Conservation (phyloP, 2,329 filamentous ascomycete genomes). For the Alternaria longipes region DNA sequence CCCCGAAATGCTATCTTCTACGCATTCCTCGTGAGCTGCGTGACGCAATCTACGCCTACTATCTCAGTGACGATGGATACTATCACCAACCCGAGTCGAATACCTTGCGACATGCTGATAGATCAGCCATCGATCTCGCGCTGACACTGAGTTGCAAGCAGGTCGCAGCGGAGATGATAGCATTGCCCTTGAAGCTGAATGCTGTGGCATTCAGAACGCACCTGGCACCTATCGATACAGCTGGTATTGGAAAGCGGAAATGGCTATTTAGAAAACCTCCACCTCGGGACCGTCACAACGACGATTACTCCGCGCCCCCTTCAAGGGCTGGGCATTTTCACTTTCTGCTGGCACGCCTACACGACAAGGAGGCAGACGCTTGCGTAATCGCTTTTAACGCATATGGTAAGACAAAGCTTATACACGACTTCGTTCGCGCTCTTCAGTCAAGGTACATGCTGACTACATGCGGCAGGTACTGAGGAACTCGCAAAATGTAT, state of each 20-base stretch:
- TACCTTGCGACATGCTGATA: neutral
- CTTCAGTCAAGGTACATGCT: neutral
- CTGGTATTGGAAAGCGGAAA: neutral
- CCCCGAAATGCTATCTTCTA: neutral
- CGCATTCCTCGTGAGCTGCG: neutral
- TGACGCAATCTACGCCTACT: neutral
- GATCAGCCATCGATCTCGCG: neutral
- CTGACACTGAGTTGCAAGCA: neutral
- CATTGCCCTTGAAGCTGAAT: neutral
- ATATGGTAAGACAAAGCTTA: neutral
- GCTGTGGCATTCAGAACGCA: neutral
- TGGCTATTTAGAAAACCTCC: too few relatives aligned
- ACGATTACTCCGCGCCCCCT: too few relatives aligned
- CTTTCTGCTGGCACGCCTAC: neutral
- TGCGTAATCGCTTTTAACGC: neutral
- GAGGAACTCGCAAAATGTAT: neutral
- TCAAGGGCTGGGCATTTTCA: neutral
- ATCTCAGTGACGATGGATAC: neutral
- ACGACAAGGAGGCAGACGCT: neutral
- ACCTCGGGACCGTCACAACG: too few relatives aligned
- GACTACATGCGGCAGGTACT: neutral
- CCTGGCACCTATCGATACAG: neutral
- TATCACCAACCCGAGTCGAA: neutral
- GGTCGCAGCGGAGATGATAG: neutral
- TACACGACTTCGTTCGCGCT: neutral